Evolutionary conservation across 2,329 filamentous ascomycete species (phyloP).

Genomic region (Colletotrichum tanaceti): DNA sequence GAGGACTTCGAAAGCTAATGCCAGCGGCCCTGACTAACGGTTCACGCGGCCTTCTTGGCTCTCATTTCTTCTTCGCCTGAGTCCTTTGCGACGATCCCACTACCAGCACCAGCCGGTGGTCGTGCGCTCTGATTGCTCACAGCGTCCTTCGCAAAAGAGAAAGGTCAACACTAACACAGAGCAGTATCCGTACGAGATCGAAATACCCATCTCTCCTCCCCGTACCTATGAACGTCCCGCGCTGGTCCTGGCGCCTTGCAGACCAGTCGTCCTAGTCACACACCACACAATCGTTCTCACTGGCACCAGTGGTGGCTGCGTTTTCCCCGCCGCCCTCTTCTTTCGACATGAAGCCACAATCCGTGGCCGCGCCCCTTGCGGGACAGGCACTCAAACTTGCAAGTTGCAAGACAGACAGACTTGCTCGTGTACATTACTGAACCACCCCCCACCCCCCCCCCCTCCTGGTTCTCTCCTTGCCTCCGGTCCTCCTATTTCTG

Average conservation of each 20-base stretch:
- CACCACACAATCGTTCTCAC: too few species aligned
- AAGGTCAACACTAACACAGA: too few species aligned
- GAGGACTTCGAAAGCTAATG: constrained; percentile 1
- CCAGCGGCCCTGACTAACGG: neutral
- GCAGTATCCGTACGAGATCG: too few species aligned
- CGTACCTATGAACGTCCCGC: constrained; percentile 12
- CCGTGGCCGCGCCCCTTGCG: constrained; percentile 8
- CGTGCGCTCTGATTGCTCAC: constrained; percentile 7
- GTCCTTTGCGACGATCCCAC: constrained; percentile 28
- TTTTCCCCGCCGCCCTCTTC: constrained; percentile 8
- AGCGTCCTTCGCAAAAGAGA: constrained; percentile 22
- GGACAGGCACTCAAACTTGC: constrained; percentile 5
- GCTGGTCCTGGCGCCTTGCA: constrained; percentile 9
- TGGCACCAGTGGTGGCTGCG: neutral
- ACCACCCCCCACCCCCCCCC: constrained; percentile 24
- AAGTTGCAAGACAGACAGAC: constrained; percentile 24
- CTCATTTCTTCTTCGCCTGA: constrained; percentile 30
- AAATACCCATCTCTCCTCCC: neutral
- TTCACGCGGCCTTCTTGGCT: constrained; percentile 2
- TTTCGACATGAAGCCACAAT: constrained; percentile 26
- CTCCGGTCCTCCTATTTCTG: constrained; percentile 19
- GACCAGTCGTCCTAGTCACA: too few species aligned
- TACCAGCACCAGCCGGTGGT: neutral
- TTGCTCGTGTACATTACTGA: constrained; percentile 6
- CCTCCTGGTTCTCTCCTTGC: constrained; percentile 33